A percentile compares a stretch with the other conserved stretches of the same genome.
Conservation (phyloP, 2,329 filamentous ascomycete genomes). For the Exophiala mesophila region DNA sequence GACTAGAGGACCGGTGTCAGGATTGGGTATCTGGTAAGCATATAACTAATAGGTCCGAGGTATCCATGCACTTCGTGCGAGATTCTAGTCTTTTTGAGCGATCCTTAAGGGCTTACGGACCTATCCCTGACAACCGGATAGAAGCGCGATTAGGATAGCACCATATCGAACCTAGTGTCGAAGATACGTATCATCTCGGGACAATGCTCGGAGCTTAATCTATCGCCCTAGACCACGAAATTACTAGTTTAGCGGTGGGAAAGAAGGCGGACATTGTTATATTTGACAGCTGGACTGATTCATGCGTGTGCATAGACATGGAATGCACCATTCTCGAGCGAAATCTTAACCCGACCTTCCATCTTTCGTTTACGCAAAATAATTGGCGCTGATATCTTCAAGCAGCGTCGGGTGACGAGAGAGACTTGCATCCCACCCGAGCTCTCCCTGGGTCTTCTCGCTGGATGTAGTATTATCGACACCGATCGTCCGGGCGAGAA, state of each 20-base stretch:
- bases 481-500: conserved; percentile 25
- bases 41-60: too few relatives aligned
- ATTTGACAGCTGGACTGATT: conserved; percentile 41
- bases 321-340: too few relatives aligned
- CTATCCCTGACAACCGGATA: too few relatives aligned
- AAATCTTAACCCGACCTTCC: too few relatives aligned
- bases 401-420: conserved; percentile 30
- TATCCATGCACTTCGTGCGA: too few relatives aligned
- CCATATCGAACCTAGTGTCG: conserved; percentile 31
- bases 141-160: too few relatives aligned
- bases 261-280: conserved; percentile 46
- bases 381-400: conserved; percentile 29
- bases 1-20: too few relatives aligned
- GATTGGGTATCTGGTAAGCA: too few relatives aligned
- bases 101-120: too few relatives aligned
- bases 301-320: too few relatives aligned
- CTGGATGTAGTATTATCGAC: conserved; percentile 34
- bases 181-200: conserved; percentile 46
- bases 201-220: conserved; percentile 44
- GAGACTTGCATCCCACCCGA: conserved; percentile 40
- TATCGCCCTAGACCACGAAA: conserved; percentile 36
- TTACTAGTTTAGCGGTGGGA: conserved; percentile 44
- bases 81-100: too few relatives aligned
- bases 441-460: conserved; percentile 32
- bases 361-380: too few relatives aligned